Conservation (phyloP, 2,329 filamentous ascomycete genomes). For the Fusarium nurragi region DNA sequence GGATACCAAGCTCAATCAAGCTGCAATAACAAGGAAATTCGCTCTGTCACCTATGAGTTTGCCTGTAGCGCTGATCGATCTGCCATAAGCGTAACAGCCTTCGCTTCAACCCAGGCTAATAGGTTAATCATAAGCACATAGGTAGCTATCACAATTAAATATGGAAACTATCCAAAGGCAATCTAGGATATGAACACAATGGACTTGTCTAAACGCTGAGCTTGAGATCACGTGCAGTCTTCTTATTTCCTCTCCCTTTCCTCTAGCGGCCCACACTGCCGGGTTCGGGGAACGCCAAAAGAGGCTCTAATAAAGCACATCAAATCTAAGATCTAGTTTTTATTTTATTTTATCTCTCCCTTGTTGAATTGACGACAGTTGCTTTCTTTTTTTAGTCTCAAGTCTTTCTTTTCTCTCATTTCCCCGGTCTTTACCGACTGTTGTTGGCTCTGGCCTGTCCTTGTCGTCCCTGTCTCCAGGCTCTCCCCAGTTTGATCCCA, state of each 20-base stretch:
- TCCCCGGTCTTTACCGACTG: slow-evolving; percentile 18
- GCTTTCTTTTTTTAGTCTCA: slow-evolving; percentile 9
- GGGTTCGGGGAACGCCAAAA: slow-evolving; percentile 7
- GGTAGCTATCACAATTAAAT: too few species aligned
- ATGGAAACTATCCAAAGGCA: too few species aligned
- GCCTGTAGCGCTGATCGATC: too few species aligned
- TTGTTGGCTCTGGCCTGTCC: slow-evolving; percentile 26
- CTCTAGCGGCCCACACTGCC: slow-evolving; percentile 29
- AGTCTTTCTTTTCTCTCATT: not conserved
- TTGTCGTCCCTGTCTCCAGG: slow-evolving; percentile 16
- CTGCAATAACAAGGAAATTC: not conserved
- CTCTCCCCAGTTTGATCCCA: slow-evolving; percentile 25
- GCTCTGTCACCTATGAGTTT: too few species aligned
- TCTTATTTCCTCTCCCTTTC: slow-evolving; percentile 3
- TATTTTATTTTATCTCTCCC: slow-evolving; percentile 30
- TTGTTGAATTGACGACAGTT: slow-evolving; percentile 15
- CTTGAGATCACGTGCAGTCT: not conserved
- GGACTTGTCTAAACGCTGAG: not conserved
- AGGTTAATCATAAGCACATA: too few species aligned
- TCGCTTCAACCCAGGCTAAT: too few species aligned
- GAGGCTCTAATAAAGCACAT: slow-evolving; percentile 22
- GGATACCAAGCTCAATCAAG: not conserved
- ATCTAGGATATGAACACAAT: too few species aligned
- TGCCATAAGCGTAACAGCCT: too few species aligned
- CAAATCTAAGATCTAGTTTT: slow-evolving; percentile 33